Evolutionary conservation across 352 stramenopile species (phyloP).

Genomic region (Lagenidium giganteum): DNA sequence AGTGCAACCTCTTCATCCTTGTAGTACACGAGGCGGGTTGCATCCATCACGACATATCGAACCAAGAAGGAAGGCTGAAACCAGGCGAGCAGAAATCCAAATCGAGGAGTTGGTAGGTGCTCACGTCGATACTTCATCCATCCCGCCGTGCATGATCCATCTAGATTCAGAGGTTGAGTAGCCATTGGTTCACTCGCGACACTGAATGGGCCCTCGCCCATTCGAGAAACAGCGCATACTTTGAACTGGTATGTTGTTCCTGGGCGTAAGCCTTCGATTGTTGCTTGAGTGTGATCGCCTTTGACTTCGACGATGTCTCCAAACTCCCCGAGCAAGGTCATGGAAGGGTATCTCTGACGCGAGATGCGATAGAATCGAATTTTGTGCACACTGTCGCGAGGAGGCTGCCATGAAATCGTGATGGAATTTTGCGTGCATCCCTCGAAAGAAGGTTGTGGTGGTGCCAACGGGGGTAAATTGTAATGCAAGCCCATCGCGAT

Average conservation of each 20-base stretch:
- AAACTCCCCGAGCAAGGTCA: slow-evolving; percentile 69
- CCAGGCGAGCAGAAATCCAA: slow-evolving; percentile 43
- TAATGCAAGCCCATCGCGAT: slow-evolving; percentile 70
- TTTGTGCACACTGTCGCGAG: slow-evolving; percentile 48
- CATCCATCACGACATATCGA: slow-evolving; percentile 66
- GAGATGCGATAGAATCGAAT: slow-evolving; percentile 73
- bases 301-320: slow-evolving; percentile 60
- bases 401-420: slow-evolving; percentile 54
- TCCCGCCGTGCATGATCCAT: slow-evolving; percentile 50
- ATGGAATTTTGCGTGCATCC: slow-evolving; percentile 57
- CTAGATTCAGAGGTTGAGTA: slow-evolving; percentile 56
- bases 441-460: slow-evolving; percentile 32
- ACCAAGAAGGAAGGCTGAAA: slow-evolving; percentile 60
- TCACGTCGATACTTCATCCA: slow-evolving; percentile 76
- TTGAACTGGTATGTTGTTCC: slow-evolving; percentile 77
- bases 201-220: slow-evolving; percentile 74
- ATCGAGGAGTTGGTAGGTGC: slow-evolving; percentile 39
- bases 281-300: slow-evolving; percentile 33
- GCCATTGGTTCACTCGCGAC: slow-evolving; percentile 49
- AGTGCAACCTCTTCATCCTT: slow-evolving; percentile 61
- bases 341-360: slow-evolving; percentile 53
- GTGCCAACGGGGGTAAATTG: slow-evolving; percentile 63
- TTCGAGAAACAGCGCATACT: slow-evolving; percentile 63
- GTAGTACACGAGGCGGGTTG: slow-evolving; percentile 64
- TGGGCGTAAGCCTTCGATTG: slow-evolving; percentile 59